A percentile compares a stretch with the other conserved stretches of the same genome.
phyloP scores from a whole-genome alignment of 148 eudicot species.

The Nepenthes gracilis region DNA sequence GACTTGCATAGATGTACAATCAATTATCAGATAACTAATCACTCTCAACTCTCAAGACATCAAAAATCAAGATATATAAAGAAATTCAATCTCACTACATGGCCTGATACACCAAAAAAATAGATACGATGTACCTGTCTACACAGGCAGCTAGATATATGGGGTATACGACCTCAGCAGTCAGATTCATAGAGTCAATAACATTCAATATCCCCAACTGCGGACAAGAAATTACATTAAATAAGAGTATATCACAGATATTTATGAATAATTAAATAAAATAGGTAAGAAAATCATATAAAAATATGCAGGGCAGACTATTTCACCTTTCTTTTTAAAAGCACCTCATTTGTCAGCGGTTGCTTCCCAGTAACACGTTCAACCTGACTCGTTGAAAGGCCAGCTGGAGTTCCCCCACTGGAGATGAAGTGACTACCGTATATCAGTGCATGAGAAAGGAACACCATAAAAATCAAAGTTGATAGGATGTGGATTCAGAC shows the following conservation, averaged over 20 bases:
- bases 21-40: conserved; percentile 6
- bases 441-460: conserved; percentile 4
- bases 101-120: conserved; percentile 1
- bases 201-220: conserved; percentile 85
- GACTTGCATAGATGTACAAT: conserved; percentile 42
- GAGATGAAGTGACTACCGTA: conserved; percentile 8
- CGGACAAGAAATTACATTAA: not conserved
- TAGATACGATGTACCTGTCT: conserved; percentile 47
- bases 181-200: conserved; percentile 59
- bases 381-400: conserved; percentile 65
- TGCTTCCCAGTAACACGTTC: conserved; percentile 75
- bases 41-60: conserved; percentile 2
- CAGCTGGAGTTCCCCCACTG: conserved; percentile 75
- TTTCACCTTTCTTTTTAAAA: conserved; percentile 60
- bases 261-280: not conserved
- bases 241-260: not conserved
- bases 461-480: not conserved
- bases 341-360: conserved; percentile 34
- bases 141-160: conserved; percentile 67
- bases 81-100: conserved; percentile 3
- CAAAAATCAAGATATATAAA: not conserved
- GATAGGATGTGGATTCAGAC: conserved; percentile 19
- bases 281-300: not conserved
- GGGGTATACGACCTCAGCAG: conserved; percentile 59
- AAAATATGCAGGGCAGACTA: not conserved